Conservation (phyloP, 352 stramenopile species). For the Discostella stelligera region DNA sequence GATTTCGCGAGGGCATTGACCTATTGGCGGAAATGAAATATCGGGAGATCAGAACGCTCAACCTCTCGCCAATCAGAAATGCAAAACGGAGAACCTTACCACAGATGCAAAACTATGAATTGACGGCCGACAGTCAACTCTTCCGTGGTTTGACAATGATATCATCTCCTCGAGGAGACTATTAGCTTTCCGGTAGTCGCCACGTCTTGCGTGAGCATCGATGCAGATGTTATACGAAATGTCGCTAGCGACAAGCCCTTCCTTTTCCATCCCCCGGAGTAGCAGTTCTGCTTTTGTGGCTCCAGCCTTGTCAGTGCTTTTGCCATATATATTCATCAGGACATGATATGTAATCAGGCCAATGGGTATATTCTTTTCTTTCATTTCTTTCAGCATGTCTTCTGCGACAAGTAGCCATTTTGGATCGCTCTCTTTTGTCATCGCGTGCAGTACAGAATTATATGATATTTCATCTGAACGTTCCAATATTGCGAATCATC, state of each 20-base stretch:
- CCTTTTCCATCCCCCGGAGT: conserved; percentile 30
- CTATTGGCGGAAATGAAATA: conserved; percentile 1
- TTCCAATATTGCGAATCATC: not conserved
- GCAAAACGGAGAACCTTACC: conserved; percentile 15
- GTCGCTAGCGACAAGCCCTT: conserved; percentile 9
- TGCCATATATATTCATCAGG: conserved; percentile 45
- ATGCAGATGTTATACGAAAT: conserved; percentile 49
- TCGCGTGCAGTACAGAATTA: conserved; percentile 37
- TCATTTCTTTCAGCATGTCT: conserved; percentile 40
- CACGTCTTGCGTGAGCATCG: conserved; percentile 36
- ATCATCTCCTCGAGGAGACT: conserved; percentile 42
- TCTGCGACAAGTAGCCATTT: conserved; percentile 14
- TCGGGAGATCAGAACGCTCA: not conserved
- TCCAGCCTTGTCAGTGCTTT: conserved; percentile 19
- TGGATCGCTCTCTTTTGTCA: conserved; percentile 33
- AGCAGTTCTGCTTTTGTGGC: conserved; percentile 33
- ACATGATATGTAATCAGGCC: conserved; percentile 34
- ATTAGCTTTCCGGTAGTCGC: conserved; percentile 25
- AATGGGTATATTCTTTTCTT: conserved; percentile 21
- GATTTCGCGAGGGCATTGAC: conserved; percentile 45
- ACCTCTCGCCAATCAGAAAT: not conserved
- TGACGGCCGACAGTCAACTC: conserved; percentile 19
- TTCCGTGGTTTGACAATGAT: conserved; percentile 19
- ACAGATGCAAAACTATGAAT: conserved; percentile 49
- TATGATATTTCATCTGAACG: conserved; percentile 38